These are phyloP conservation scores for Mycena citricolor DNA, from an alignment of 1,284 basidiomycete genomes.

Conservation along the genomic window DNA sequence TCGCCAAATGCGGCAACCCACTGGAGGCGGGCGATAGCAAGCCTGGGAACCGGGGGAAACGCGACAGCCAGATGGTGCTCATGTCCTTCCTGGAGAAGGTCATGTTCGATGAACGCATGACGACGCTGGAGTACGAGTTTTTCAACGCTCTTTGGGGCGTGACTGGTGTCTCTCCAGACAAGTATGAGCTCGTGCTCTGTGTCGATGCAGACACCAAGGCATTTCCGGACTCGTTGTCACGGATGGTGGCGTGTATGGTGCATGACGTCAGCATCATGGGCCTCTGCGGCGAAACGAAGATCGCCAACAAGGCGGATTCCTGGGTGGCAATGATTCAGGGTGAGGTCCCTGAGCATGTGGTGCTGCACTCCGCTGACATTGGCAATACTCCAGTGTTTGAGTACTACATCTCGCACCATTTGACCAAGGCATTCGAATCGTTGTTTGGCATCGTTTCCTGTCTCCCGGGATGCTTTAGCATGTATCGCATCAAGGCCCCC, in stretches of 20 bases:
- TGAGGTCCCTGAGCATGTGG: constrained; percentile 51
- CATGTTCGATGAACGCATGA: constrained; percentile 99
- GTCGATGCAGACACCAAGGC: constrained; percentile 99
- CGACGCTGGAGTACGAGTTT: constrained; percentile 98
- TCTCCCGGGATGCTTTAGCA: constrained; percentile 97
- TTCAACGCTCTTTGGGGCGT: constrained; percentile 97
- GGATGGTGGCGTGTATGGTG: constrained; percentile 94
- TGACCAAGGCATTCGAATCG: constrained; percentile 98
- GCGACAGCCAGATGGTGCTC: constrained; percentile 96
- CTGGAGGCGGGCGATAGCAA: constrained; percentile 87
- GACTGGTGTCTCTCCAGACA: constrained; percentile 95
- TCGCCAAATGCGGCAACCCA: constrained; percentile 93
- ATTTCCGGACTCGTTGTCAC: constrained; percentile 89
- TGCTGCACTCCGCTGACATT: no score
- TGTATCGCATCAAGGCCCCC: constrained; percentile 99
- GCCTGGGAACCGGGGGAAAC: constrained; percentile 98
- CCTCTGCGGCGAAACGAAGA: constrained; percentile 97
- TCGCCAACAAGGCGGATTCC: constrained; percentile 96
- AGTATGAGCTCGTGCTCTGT: constrained; percentile 94
- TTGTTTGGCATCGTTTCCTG: constrained; percentile 99
- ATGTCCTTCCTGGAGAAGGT: constrained; percentile 99
- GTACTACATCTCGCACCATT: constrained; percentile 99
- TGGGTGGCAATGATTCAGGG: constrained; percentile 99
- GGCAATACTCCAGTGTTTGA: constrained; percentile 76
- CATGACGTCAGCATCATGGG: constrained; percentile 98